These are phyloP conservation scores for Irpex sp. DNA, from an alignment of 1,284 basidiomycete genomes.

Conservation along the genomic window DNA sequence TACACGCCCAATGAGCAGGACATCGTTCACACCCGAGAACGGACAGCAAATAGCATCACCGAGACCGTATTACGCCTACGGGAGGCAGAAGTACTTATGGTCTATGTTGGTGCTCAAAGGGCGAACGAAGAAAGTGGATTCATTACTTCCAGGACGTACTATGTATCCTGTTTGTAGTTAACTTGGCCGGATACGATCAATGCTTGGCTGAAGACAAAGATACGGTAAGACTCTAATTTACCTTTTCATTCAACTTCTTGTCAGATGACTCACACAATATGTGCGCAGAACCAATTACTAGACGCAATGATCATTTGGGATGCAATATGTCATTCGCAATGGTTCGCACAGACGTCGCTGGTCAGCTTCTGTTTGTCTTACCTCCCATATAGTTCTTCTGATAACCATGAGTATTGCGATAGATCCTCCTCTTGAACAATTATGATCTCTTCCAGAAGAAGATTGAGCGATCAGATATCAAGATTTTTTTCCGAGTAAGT, in stretches of 20 bases:
- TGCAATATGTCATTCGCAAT: slow-evolving; percentile 89
- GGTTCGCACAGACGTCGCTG: slow-evolving; percentile 91
- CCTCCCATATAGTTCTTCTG: not conserved
- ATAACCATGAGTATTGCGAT: slow-evolving; percentile 1
- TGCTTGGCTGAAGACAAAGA: slow-evolving; percentile 92
- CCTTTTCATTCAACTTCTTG: slow-evolving; percentile 1
- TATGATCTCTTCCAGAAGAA: slow-evolving; percentile 88
- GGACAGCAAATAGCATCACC: slow-evolving; percentile 87
- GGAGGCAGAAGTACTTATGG: slow-evolving; percentile 80
- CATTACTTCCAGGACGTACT: slow-evolving; percentile 86
- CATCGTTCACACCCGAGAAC: slow-evolving; percentile 82
- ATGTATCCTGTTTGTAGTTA: slow-evolving; percentile 84
- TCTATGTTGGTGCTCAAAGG: slow-evolving; percentile 92
- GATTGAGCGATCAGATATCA: slow-evolving; percentile 78
- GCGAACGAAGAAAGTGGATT: slow-evolving; percentile 87
- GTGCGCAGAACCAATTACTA: slow-evolving; percentile 86
- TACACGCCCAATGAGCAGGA: slow-evolving; percentile 81
- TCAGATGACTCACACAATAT: not conserved
- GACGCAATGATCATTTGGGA: slow-evolving; percentile 96
- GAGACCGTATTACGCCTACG: slow-evolving; percentile 82
- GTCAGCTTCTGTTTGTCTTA: slow-evolving; percentile 39
- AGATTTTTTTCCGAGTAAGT: slow-evolving; percentile 79
- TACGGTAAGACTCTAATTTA: slow-evolving; percentile 52
- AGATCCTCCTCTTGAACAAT: slow-evolving; percentile 93
- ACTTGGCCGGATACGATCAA: slow-evolving; percentile 87